Conservation (phyloP, 129 eudicot species). For the Artemisia annua region DNA sequence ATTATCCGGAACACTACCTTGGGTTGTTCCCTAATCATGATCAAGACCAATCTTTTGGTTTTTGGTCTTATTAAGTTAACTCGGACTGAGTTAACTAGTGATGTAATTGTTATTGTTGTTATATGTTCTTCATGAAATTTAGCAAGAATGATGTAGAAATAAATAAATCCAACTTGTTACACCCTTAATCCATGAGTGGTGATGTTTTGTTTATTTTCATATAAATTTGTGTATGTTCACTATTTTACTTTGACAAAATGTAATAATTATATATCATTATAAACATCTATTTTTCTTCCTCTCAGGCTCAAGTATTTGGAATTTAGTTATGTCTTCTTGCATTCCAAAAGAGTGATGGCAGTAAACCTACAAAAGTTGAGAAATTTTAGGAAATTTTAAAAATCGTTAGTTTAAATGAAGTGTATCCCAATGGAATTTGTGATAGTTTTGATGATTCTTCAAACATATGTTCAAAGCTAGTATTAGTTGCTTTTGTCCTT, state of each 20-base stretch:
- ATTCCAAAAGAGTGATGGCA: neutral
- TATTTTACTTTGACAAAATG: slow-evolving; percentile 1
- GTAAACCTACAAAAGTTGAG: neutral
- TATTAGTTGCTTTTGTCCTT: neutral
- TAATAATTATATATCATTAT: neutral
- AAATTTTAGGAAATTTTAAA: too few species aligned
- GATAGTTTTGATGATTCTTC: neutral
- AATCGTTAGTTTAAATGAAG: too few species aligned
- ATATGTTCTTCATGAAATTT: slow-evolving; percentile 19
- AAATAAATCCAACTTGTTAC: slow-evolving; percentile 37
- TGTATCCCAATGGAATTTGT: neutral
- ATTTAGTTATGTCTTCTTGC: too few species aligned
- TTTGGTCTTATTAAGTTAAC: slow-evolving; percentile 71
- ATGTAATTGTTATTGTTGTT: slow-evolving; percentile 10
- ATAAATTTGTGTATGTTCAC: slow-evolving; percentile 5
- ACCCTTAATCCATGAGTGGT: slow-evolving; percentile 28
- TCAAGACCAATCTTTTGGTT: slow-evolving; percentile 60
- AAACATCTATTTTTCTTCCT: neutral
- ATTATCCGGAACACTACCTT: slow-evolving; percentile 41
- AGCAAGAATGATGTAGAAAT: slow-evolving; percentile 21
- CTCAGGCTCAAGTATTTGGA: too few species aligned
- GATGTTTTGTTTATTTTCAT: neutral
- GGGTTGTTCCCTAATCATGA: slow-evolving; percentile 47
- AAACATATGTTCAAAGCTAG: neutral
- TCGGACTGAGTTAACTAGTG: slow-evolving; percentile 30